Percentiles rank a stretch among this genome's conserved stretches.
These are phyloP conservation scores for Lasiodiplodia theobromae DNA, from an alignment of 2,329 filamentous ascomycete species.

Conservation along the genomic window DNA sequence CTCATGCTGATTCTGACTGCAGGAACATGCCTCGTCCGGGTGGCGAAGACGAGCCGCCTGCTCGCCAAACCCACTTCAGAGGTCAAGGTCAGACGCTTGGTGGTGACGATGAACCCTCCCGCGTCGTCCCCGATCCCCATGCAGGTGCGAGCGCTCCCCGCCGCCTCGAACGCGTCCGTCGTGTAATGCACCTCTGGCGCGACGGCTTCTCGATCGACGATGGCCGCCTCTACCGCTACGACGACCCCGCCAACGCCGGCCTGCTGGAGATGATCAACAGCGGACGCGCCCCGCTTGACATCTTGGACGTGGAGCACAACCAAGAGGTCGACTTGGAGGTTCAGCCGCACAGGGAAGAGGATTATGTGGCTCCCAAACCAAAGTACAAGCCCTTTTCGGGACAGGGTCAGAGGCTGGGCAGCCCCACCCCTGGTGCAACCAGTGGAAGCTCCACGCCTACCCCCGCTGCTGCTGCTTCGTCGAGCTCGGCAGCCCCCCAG, in stretches of 20 bases:
- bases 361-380: conserved; percentile 76
- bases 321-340: conserved; percentile 83
- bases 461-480: conserved; percentile 42
- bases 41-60: conserved; percentile 59
- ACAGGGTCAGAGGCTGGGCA: conserved; percentile 75
- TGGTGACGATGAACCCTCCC: conserved; percentile 76
- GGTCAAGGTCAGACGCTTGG: conserved; percentile 79
- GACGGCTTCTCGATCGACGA: conserved; percentile 88
- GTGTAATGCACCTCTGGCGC: conserved; percentile 79
- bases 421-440: conserved; percentile 73
- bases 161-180: conserved; percentile 64
- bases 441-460: conserved; percentile 45
- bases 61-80: conserved; percentile 63
- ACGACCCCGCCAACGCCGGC: conserved; percentile 76
- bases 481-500: conserved; percentile 35
- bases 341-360: conserved; percentile 74
- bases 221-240: conserved; percentile 77
- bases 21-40: conserved; percentile 69
- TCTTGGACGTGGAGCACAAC: conserved; percentile 77
- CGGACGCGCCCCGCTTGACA: conserved; percentile 76
- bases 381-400: conserved; percentile 79
- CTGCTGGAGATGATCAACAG: conserved; percentile 78
- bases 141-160: conserved; percentile 41
- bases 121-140: conserved; percentile 69
- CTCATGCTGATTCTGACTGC: conserved; percentile 35